Percentiles rank a stretch among this genome's conserved stretches.
Evolutionary conservation across 208 protist genomes (phyloP).

Genomic region (Leishmania major): DNA sequence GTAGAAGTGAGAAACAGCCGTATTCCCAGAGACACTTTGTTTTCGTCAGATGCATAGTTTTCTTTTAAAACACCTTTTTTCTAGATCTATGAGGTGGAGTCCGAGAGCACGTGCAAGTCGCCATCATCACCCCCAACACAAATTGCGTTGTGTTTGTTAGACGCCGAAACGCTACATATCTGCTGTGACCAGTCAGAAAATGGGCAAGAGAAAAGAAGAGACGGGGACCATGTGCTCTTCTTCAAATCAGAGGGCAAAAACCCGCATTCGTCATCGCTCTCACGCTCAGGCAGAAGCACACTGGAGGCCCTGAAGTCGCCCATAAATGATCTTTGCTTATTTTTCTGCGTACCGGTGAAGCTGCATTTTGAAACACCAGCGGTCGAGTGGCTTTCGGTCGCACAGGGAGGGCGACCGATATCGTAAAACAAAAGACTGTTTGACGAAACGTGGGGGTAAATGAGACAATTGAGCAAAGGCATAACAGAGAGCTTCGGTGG

Average conservation of each 20-base stretch:
- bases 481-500: constrained; percentile 38
- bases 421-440: constrained; percentile 42
- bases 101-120: constrained; percentile 12
- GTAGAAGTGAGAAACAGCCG: neutral
- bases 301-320: neutral
- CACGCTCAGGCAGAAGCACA: neutral
- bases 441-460: constrained; percentile 45
- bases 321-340: neutral
- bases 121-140: constrained; percentile 31
- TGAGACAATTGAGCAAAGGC: constrained; percentile 29
- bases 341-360: neutral
- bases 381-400: neutral
- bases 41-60: neutral
- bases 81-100: constrained; percentile 2
- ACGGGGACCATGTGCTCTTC: neutral
- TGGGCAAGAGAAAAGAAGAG: constrained; percentile 12
- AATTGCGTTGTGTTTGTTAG: constrained; percentile 5
- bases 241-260: neutral
- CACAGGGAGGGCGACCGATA: neutral
- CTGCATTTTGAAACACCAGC: neutral
- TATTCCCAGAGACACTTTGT: neutral
- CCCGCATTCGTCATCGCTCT: neutral
- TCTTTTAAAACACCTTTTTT: neutral
- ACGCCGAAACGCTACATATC: constrained; percentile 26
- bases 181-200: constrained; percentile 26